Evolutionary conservation across 352 stramenopile species (phyloP).

Genomic region (Pythium phragmiticola): DNA sequence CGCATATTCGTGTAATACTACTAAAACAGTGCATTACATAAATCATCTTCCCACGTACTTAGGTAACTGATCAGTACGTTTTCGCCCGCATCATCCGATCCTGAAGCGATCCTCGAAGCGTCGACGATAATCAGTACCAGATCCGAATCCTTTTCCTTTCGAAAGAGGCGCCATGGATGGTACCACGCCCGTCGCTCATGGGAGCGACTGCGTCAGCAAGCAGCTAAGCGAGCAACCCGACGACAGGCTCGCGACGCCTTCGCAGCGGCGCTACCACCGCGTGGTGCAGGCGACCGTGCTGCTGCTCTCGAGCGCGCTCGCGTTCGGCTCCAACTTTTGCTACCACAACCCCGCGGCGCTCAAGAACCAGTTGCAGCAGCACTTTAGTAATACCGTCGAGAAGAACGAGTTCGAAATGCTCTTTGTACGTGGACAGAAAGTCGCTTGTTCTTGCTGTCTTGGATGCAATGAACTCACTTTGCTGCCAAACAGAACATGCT

Average conservation of each 20-base stretch:
- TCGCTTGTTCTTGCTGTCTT: too few relatives aligned
- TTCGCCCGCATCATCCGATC: too few relatives aligned
- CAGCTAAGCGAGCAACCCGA: background rate
- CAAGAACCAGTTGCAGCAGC: slow-evolving; percentile 60
- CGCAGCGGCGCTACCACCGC: slow-evolving; percentile 1
- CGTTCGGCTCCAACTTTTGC: slow-evolving; percentile 61
- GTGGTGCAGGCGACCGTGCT: slow-evolving; percentile 41
- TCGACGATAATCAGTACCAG: too few relatives aligned
- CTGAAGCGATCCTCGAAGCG: too few relatives aligned
- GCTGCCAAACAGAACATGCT: slow-evolving; percentile 57
- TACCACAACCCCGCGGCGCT: slow-evolving; percentile 64
- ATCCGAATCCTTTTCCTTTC: too few relatives aligned
- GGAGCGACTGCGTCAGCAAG: background rate
- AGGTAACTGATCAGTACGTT: too few relatives aligned
- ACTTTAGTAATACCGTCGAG: slow-evolving; percentile 36
- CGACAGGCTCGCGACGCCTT: background rate
- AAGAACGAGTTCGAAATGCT: slow-evolving; percentile 41
- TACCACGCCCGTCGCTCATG: background rate
- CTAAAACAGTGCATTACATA: too few relatives aligned
- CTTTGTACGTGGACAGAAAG: slow-evolving; percentile 28
- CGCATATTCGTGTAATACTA: too few relatives aligned
- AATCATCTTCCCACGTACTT: too few relatives aligned
- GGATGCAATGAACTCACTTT: background rate
- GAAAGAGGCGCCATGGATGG: background rate
- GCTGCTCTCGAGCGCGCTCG: slow-evolving; percentile 44